Base-by-base conservation (phyloP, 2,329 filamentous ascomycete species). In the Fusarium virguliforme region DNA sequence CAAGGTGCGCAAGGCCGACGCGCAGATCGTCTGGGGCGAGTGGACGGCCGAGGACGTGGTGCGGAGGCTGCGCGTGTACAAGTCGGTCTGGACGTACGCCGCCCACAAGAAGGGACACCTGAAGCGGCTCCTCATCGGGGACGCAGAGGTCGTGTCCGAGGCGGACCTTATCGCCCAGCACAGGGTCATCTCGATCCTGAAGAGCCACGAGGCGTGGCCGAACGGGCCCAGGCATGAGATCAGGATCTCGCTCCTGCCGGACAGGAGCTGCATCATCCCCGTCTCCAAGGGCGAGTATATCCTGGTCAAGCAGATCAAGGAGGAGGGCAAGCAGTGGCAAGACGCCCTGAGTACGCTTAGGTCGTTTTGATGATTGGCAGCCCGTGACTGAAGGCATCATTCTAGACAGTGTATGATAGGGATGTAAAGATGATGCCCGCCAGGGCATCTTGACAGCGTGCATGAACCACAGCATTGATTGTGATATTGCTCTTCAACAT, bases 1-100 rank as follows among this genome's bases (percentile, higher is more conserved):
- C 1, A 97, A 97, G 77, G 88, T 97, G 65, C 88, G 81, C 1
- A 87, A 91, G 61, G 81, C 85, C 6, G 89, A 95, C 73, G 82
- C 84, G 2, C 86, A 89, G 64, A 81, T 97, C 8, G 81, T 90
- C 67, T 94, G 91, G 86, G 48, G 46, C 1, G 50, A 71, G 4
- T 89, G 88, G 85, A 82, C 82, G 1, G 81, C 85, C n/a, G 80
- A 83, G 4, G 85, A 88, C 1, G 85, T 95, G 15, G 77, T 82
- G 6, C 83, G 86, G 6, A 85, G 88, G 6, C 82, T 88, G 56
- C 85, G 86, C 8, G 90, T 91, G 0, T 82, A 95, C 13, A 90
- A 90, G 0, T 83, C 88, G 5, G 79, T 93, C 6, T 97, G 93
- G 93, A 91, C 83, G 59, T 75, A 73, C 48, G 75, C 79, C 1